phyloP scores from a whole-genome alignment of 2,329 filamentous ascomycete genomes.

The Dryadomyces sulphureus region DNA sequence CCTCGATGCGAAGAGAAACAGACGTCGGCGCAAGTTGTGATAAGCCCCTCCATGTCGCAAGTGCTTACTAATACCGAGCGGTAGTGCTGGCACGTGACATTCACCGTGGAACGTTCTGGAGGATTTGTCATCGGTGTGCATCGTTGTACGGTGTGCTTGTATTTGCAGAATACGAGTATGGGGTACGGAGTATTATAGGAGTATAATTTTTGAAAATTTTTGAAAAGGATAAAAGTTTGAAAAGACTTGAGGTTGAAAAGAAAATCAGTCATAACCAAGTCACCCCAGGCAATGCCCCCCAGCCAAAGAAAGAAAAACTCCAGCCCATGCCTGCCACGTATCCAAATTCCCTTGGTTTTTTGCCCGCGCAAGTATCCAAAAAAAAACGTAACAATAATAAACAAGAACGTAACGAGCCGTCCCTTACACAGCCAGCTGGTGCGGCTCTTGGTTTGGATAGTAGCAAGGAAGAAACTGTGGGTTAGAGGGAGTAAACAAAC shows the following conservation, averaged over 20 bases:
- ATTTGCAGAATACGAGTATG: too few species aligned
- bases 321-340: constrained; percentile 8
- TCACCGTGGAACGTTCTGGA: too few species aligned
- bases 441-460: constrained; percentile 39
- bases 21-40: too few species aligned
- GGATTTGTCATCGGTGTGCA: too few species aligned
- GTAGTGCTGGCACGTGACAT: too few species aligned
- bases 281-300: not conserved
- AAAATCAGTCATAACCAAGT: not conserved
- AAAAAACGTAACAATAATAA: not conserved
- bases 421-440: constrained; percentile 38
- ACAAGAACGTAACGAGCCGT: not conserved
- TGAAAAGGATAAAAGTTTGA: not conserved
- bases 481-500: constrained; percentile 1
- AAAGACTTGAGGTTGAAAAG: not conserved
- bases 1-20: too few species aligned
- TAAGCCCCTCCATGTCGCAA: too few species aligned
- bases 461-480: constrained; percentile 44
- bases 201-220: too few species aligned
- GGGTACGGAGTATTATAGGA: too few species aligned
- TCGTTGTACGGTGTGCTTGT: too few species aligned
- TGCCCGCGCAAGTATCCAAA: not conserved
- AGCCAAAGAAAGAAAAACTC: constrained; percentile 7
- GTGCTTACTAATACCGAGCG: too few species aligned
- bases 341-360: not conserved